Evolutionary conservation across 352 stramenopile genomes (phyloP).

Genomic region (Globisporangium radiosum): DNA sequence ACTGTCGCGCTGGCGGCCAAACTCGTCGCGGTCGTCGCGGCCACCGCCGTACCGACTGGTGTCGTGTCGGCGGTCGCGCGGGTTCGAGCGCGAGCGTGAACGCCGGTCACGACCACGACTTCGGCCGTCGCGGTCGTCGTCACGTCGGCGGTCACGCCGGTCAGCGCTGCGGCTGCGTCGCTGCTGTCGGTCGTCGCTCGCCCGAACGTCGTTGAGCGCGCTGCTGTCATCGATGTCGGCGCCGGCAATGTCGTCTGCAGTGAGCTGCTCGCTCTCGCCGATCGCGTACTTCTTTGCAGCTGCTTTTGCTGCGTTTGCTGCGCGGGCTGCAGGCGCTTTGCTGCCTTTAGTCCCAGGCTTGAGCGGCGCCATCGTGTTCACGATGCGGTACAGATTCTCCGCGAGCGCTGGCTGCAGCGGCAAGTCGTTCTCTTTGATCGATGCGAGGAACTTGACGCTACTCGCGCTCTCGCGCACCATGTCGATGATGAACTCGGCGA

Average conservation of each 20-base stretch:
- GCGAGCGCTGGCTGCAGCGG: conserved; percentile 52
- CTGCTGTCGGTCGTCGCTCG: conserved; percentile 2
- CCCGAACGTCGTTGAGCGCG: neutral
- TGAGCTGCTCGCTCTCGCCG: conserved; percentile 62
- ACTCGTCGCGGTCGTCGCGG: conserved; percentile 28
- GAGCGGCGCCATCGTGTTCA: conserved; percentile 68
- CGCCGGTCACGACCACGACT: conserved; percentile 16
- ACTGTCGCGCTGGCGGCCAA: conserved; percentile 4
- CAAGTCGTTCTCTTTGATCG: conserved; percentile 61
- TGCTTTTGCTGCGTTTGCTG: conserved; percentile 3
- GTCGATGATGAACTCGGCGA: conserved; percentile 95
- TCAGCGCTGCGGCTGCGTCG: conserved; percentile 14
- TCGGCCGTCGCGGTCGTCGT: conserved; percentile 13
- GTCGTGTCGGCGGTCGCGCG: conserved; percentile 3
- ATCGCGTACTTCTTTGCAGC: conserved; percentile 30
- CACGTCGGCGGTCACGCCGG: conserved; percentile 19
- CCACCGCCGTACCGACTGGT: conserved; percentile 10
- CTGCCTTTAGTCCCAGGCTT: conserved; percentile 17
- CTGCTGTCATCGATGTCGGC: conserved; percentile 17
- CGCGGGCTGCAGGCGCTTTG: conserved; percentile 2
- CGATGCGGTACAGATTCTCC: conserved; percentile 75
- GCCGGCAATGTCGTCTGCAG: conserved; percentile 52
- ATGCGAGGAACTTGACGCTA: conserved; percentile 46
- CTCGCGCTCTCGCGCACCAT: conserved; percentile 72
- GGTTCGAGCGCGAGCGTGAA: conserved; percentile 34